Base-by-base conservation (phyloP, 108 stramenopile genomes). In the Hondaea fermentalgiana region DNA sequence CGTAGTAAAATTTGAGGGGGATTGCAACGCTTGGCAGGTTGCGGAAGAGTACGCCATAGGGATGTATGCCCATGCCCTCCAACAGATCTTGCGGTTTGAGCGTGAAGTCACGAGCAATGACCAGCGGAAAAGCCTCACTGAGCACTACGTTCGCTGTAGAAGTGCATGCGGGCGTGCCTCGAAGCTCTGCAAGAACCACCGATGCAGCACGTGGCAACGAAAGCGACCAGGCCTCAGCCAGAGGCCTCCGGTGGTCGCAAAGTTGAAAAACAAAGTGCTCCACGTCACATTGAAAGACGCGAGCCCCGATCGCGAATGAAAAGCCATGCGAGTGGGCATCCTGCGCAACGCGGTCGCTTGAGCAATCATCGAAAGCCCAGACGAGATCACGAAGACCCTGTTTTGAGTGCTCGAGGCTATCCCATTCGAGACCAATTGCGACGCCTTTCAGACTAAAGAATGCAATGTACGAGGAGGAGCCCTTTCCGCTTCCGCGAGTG, bases 181-280 rank as follows among this genome's bases (percentile, higher is more conserved):
- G 45, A 28, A 83, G 45, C 28, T 83, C 76, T 8, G 76, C 76
- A 12, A 83, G 76, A 14, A 83, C 76, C 44, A 83, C 6, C n/a
- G 45, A n/a, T 10, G 49, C 8, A 6, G 76, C 23, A 21, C 51
- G 45, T 2, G 45, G n/a, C 14, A 83, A 2, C 19, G 76, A 83
- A 45, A 83, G 76, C n/a, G 49, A 47, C 76, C 76, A 83, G n/a
- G 51, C 76, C 76, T 83, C 76, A 6, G 51, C 76, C 10, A 83
- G 45, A 23, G 76, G 76, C 12, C 76, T 21, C 1, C 51, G 45
- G 28, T 83, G 76, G 51, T 83, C 28, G 45, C 76, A 4, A 12
- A 83, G 76, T 45, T 83, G 76, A 35, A 83, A 83, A 4, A 83
- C 49, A 4, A 53, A 53, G 76, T 83, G 76, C 49, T 47, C 45